Base-by-base conservation (phyloP, 306 rosid genomes). In the Fragaria iinumae region DNA sequence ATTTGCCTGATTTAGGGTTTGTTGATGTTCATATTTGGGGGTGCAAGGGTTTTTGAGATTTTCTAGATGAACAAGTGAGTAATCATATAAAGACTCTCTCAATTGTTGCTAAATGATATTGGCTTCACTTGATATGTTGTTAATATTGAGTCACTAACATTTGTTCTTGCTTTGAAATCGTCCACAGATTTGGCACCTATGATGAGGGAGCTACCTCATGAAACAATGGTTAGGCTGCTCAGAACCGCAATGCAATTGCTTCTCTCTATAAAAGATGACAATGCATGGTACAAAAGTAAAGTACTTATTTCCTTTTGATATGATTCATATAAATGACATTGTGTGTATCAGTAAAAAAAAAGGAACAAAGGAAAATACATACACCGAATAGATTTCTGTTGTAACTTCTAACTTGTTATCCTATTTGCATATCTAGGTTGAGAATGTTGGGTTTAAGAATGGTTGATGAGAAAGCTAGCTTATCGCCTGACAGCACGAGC, bases 241-340 rank as follows among this genome's bases (percentile, higher is more conserved):
- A 21, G 7, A 12, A 38, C 59, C 65, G 16, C 76, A 52, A 13
- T 72, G 76, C 59, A 72, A 72, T 65, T 52, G 65, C 76, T 72
- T 72, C 65, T 34, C 34, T 53, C 50, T n/a, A 39, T 72, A 72
- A 55, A 38, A 23, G 76, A 72, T 12, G 50, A 72, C 50, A 13
- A n/a, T 53, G 38, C 12, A 38, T 53, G 49, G 27, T 38, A n/a
- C 66, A 55, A 72, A 52, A 21, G 34, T 67, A 41, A 43, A 20
- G 6, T 20, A n/a, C 49, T 34, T 49, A 11, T 18, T 32, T 71
- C 23, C 25, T 29, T 32, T 45, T 4, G 16, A 71, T 71, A 71
- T 70, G 60, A 59, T 29, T 70, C 74, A 29, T 5, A 29, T n/a
- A 29, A 17, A 11, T 18, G 11, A 49, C 13, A 49, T 18, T 49